Evolutionary conservation across 345 rosid genomes (phyloP), one percentile per base, ranked within the genome.

Genomic region (Citrus unshiu): DNA sequence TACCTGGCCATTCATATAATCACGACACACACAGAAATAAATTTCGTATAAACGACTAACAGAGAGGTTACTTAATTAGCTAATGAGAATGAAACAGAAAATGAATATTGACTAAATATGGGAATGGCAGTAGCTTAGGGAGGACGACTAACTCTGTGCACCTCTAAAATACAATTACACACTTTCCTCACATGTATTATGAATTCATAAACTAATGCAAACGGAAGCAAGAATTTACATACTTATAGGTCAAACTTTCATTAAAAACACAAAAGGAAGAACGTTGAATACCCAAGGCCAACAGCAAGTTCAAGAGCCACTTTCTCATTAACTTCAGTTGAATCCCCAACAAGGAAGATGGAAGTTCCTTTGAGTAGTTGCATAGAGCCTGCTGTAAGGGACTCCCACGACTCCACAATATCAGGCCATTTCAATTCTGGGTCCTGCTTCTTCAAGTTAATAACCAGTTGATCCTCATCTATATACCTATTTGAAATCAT

Each of bases 361-460:
- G 98, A 93, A 37, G 96, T 84, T 63, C 99, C 96, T 88, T 89
- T 90, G 39, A 95, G 91, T 25, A 95, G 91, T 77, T 95, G 97
- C 90, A 82, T 73, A 43, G 91, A 84, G 51, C 92, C 97, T 18
- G 91, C 90, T 66, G 97, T 85, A 83, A 92, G 82, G 51, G 99
- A 95, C 54, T 93, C 95, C 98, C 96, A 92, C 1, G 98, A 91
- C 85, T 95, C 98, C 78, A 91, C 85, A 87, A 92, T 86, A 80
- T 92, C 93, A 66, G 97, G 97, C 96, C 98, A 95, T 83, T 93
- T 91, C 86, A 92, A 85, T 37, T 89, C 90, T 0, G 93, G 93
- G 72, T 90, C 93, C 77, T 87, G 93, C 88, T 93, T 95, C 86
- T 92, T 95, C 90, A 95, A 79, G 85, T 88, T 95, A 14, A 93